phyloP scores from a whole-genome alignment of 768 basidiomycete genomes.

The Termitomyces sp. region DNA sequence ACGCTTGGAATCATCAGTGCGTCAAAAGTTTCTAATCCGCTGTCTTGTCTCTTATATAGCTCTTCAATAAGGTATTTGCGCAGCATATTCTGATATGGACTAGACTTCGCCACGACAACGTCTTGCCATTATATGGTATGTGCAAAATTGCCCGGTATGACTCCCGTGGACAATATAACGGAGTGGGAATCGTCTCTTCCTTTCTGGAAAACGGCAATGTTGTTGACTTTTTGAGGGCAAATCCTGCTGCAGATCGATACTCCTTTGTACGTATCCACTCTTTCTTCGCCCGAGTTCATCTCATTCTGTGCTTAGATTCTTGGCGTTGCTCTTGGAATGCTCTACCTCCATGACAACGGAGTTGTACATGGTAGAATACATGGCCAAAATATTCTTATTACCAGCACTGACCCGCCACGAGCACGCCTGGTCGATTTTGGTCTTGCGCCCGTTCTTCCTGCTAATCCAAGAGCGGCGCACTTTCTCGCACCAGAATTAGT shows the following conservation, averaged over 20 bases:
- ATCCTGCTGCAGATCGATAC: not conserved
- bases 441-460: too few relatives aligned
- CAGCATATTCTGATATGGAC: not conserved
- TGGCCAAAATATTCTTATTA: too few relatives aligned
- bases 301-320: too few relatives aligned
- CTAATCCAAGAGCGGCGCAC: not conserved
- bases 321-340: too few relatives aligned
- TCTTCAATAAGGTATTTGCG: not conserved
- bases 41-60: not conserved
- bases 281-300: too few relatives aligned
- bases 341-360: too few relatives aligned
- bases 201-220: too few relatives aligned
- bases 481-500: too few relatives aligned
- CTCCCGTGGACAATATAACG: not conserved
- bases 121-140: too few relatives aligned
- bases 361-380: too few relatives aligned
- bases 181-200: constrained; percentile 3
- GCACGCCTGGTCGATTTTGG: too few relatives aligned
- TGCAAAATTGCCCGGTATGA: not conserved
- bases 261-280: not conserved
- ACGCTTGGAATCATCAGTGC: not conserved
- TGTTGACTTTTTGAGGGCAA: not conserved
- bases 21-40: not conserved
- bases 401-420: too few relatives aligned
- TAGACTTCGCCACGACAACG: not conserved